Evolutionary conservation across 257 asterid species (phyloP), one percentile per base, ranked within the genome.

Genomic region (Nyctanthes arbortristis): DNA sequence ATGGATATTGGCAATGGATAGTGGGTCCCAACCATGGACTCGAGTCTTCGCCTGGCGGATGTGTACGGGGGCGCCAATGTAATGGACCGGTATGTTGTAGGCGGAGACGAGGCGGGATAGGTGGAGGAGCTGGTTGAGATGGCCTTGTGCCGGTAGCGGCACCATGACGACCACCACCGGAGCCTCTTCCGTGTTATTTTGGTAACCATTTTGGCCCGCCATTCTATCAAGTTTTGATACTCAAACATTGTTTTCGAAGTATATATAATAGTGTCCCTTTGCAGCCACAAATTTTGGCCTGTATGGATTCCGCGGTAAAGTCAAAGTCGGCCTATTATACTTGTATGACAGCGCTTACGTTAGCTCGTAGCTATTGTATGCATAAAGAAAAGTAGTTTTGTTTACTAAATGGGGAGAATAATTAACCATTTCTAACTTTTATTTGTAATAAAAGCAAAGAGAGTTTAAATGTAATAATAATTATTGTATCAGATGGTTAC

Each of bases 111-210:
- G 75, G 73, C 52, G 74, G 74, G 84, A 49, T 74, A 84, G 71
- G 62, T 83, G 78, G 59, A 80, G 80, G 37, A 82, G 80, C 67
- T 77, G 83, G 73, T 81, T 80, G 67, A 79, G 87, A 76, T 84
- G 89, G 69, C 87, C 83, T 36, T 81, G 87, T 20, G 80, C 84
- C 34, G 82, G 75, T 3, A 81, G 68, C 1, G 89, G 89, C 59
- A 81, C 84, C 45, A 84, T 61, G 2, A 76, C 81, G 18, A 77
- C 84, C 47, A 72, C 79, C 0, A 74, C 52, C 14, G 36, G 66
- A 1, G 65, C 39, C n/a, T 65, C 72, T 30, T 29, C 71, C 24
- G 32, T 6, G 32, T 18, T 18, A 57, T 59, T 30, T 32, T 2
- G 65, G 39, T 7, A 39, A 31, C 40, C 10, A 45, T 45, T 18